phyloP scores from a whole-genome alignment of 257 asterid species.

The Jacaranda mimosifolia region DNA sequence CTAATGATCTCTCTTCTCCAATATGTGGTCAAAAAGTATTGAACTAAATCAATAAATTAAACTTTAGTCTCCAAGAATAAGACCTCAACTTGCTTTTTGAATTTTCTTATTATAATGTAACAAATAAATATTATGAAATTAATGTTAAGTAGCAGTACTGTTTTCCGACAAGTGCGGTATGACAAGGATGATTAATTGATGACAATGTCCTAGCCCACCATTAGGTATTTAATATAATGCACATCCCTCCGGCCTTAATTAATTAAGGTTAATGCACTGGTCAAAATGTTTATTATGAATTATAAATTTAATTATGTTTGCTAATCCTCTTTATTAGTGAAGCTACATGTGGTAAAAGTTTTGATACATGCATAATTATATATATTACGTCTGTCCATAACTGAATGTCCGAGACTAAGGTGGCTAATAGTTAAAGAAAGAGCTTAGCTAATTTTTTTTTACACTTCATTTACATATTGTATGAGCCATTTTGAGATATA shows the following conservation, averaged over 20 bases:
- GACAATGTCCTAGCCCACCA: background rate
- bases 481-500: too few species aligned
- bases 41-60: slow-evolving; percentile 1
- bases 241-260: too few species aligned
- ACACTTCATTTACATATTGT: too few species aligned
- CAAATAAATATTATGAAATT: background rate
- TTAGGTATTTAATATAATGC: too few species aligned
- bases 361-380: too few species aligned
- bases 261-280: background rate
- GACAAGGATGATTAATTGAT: slow-evolving; percentile 18
- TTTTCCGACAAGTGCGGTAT: slow-evolving; percentile 8
- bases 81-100: slow-evolving; percentile 17
- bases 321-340: too few species aligned
- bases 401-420: too few species aligned
- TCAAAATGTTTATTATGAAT: background rate
- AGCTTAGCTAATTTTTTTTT: too few species aligned
- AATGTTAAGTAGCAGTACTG: slow-evolving; percentile 5
- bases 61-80: slow-evolving; percentile 15
- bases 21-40: slow-evolving; percentile 43
- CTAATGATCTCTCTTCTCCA: slow-evolving; percentile 12
- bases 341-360: too few species aligned
- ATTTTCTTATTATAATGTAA: background rate
- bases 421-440: too few species aligned
- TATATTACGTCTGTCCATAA: too few species aligned
- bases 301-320: background rate